Conservation (phyloP, 257 asterid genomes). For the Cynanchum wilfordii region DNA sequence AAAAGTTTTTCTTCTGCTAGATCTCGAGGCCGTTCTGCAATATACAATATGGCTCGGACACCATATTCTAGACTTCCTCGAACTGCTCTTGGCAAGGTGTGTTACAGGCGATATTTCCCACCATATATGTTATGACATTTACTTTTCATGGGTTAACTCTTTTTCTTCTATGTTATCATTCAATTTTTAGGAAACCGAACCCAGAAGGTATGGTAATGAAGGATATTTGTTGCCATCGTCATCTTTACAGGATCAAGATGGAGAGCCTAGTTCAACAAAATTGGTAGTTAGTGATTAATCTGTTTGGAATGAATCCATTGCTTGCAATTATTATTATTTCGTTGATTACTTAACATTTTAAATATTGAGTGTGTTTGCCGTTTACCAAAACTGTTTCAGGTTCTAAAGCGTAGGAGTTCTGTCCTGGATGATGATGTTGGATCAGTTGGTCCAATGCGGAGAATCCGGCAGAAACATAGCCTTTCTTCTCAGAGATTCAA, state of each 20-base stretch:
- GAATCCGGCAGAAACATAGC: constrained; percentile 71
- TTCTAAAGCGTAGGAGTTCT: constrained; percentile 74
- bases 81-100: constrained; percentile 53
- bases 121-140: neutral
- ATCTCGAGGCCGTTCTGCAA: constrained; percentile 80
- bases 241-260: constrained; percentile 34
- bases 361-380: constrained; percentile 7
- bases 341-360: neutral
- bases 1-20: constrained; percentile 65
- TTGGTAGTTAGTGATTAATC: constrained; percentile 31
- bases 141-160: constrained; percentile 8
- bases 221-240: constrained; percentile 39
- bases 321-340: constrained; percentile 8
- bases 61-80: constrained; percentile 68
- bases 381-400: constrained; percentile 35
- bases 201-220: constrained; percentile 31
- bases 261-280: constrained; percentile 32
- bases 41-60: constrained; percentile 87
- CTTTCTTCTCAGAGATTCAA: constrained; percentile 35
- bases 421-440: constrained; percentile 69
- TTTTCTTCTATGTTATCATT: constrained; percentile 2
- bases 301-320: constrained; percentile 7
- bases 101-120: neutral
- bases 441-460: constrained; percentile 68
- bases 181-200: constrained; percentile 51